phyloP scores from a whole-genome alignment of 495 filamentous ascomycete genomes.

The Recurvomyces mirabilis region DNA sequence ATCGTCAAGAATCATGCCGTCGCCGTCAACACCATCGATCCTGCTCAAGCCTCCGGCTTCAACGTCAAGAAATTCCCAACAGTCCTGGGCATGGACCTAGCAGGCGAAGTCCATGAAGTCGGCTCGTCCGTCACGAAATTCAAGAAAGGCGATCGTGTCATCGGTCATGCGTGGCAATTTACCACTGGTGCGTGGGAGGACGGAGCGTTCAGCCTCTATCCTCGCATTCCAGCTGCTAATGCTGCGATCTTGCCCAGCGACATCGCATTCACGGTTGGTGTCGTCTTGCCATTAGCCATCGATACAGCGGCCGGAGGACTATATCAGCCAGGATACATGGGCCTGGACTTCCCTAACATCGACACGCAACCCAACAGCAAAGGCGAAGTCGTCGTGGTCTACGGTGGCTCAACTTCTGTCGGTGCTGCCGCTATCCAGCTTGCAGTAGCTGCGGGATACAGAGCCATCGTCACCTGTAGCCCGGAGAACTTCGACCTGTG shows the following conservation, averaged over 20 bases:
- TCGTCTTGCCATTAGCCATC: conserved; percentile 43
- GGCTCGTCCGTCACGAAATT: conserved; percentile 32
- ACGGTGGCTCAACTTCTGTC: conserved; percentile 49
- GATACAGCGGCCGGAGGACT: conserved; percentile 43
- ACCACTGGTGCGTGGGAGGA: conserved; percentile 19
- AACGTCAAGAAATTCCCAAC: conserved; percentile 31
- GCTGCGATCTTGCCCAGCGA: conserved; percentile 37
- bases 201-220: conserved; percentile 41
- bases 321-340: conserved; percentile 33
- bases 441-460: conserved; percentile 43
- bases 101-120: conserved; percentile 34
- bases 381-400: conserved; percentile 42
- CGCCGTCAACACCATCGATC: conserved; percentile 35
- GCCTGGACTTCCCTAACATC: conserved; percentile 29
- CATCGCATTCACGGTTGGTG: conserved; percentile 37
- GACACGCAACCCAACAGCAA: conserved; percentile 20
- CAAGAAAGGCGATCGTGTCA: conserved; percentile 37
- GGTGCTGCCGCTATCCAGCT: conserved; percentile 53
- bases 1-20: conserved; percentile 32
- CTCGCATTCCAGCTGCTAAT: conserved; percentile 27
- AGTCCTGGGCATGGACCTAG: conserved; percentile 35
- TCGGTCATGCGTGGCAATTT: conserved; percentile 26
- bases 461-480: conserved; percentile 45
- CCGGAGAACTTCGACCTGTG: conserved; percentile 43
- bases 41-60: conserved; percentile 21